Evolutionary conservation across 1,284 basidiomycete species (phyloP), one percentile per base, ranked within the genome.

Genomic region (Boletellus sp.): DNA sequence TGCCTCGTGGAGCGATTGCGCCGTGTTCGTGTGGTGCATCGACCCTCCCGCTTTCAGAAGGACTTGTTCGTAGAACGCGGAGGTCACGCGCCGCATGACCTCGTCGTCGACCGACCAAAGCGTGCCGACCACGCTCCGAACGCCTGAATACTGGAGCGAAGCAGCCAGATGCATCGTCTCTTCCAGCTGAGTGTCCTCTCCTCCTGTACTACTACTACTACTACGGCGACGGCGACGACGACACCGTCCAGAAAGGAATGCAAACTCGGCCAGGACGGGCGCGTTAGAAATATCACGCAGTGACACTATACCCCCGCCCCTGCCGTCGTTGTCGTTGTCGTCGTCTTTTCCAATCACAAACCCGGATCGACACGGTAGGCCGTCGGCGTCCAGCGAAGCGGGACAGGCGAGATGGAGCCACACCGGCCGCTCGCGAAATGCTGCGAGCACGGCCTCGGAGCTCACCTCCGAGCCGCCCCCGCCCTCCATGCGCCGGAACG

Each of bases 111-210:
- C 59, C 12, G 50, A 42, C 72, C 72, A 75, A 57, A 74, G 56
- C 30, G 74, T 72, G 13, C 71, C 74, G 12, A 76, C 59, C 1
- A 74, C 73, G 28, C 62, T 67, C 8, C 61, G 55, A 49, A 69
- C 64, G 7, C 72, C 73, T 11, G 58, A 57, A 42, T 71, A 71
- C 45, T 67, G 66, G 51, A 73, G 38, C 0, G 64, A 67, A 1
- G 68, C 66, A 6, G 69, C 64, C 8, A 74, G 65, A 53, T 73
- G 70, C 8, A 73, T 51, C 10, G 58, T 58, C 50, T 74, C 71
- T 35, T 73, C 68, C 2, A 62, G 64, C 46, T 4, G 26, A 33
- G 19, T n/a, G 2, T 37, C 21, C 5, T 46, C 41, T 3, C 48
- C 41, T 35, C 38, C 32, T 3, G n/a, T 33, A 6, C 30, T 13